phyloP scores from a whole-genome alignment of 805 yeast genomes.

The Wickerhamiella azyma region DNA sequence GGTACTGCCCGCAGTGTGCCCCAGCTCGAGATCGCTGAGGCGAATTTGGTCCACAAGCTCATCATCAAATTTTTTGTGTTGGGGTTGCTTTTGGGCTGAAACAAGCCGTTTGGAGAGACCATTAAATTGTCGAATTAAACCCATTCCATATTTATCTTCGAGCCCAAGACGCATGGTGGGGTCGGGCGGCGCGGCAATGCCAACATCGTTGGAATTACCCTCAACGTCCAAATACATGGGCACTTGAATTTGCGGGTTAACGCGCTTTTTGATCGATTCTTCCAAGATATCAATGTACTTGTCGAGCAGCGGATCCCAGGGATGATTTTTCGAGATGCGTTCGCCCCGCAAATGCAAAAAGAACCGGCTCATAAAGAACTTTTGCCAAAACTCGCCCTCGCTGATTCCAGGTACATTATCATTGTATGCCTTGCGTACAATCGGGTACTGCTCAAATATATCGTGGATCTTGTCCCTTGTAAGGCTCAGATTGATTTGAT shows the following conservation, averaged over 20 bases:
- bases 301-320: conserved; percentile 78
- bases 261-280: conserved; percentile 36
- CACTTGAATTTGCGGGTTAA: conserved; percentile 26
- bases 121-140: conserved; percentile 78
- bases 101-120: conserved; percentile 74
- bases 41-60: conserved; percentile 19
- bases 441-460: conserved; percentile 84
- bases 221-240: conserved; percentile 62
- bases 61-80: conserved; percentile 11
- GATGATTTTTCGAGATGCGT: conserved; percentile 53
- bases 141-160: conserved; percentile 52
- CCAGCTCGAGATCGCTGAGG: conserved; percentile 20
- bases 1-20: not conserved
- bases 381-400: conserved; percentile 92
- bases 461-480: conserved; percentile 82
- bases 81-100: conserved; percentile 24
- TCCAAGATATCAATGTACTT: conserved; percentile 63
- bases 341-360: conserved; percentile 86
- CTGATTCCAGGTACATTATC: conserved; percentile 81
- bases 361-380: conserved; percentile 82
- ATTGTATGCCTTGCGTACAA: conserved; percentile 74
- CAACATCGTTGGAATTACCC: conserved; percentile 72
- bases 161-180: conserved; percentile 60
- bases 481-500: conserved; percentile 83
- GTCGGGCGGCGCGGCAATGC: conserved; percentile 72